A percentile compares a stretch with the other conserved stretches of the same genome.
These are phyloP conservation scores for Tubosaeta sp. DNA, from an alignment of 768 basidiomycete species.

Conservation along the genomic window DNA sequence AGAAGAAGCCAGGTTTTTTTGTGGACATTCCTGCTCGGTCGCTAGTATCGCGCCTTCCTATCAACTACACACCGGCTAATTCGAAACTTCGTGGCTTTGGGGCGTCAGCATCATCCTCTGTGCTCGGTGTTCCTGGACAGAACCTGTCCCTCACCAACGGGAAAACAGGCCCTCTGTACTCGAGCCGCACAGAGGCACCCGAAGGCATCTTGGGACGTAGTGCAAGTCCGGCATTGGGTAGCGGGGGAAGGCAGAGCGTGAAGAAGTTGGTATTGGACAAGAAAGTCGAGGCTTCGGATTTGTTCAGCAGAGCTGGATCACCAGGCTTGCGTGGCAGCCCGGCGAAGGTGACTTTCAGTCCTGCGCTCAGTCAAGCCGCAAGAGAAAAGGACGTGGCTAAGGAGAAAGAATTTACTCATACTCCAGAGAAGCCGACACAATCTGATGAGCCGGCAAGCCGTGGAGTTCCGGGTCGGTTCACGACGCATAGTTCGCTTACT, in stretches of 20 bases:
- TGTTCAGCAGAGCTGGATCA: slow-evolving; percentile 51
- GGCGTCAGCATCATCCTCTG: slow-evolving; percentile 38
- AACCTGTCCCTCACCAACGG: slow-evolving; percentile 49
- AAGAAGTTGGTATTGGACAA: slow-evolving; percentile 92
- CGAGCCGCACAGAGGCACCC: slow-evolving; percentile 50
- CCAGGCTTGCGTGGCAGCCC: slow-evolving; percentile 29
- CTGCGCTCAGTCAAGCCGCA: slow-evolving; percentile 68
- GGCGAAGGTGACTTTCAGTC: slow-evolving; percentile 65
- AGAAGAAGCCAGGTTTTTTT: slow-evolving; percentile 76
- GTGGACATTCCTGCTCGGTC: slow-evolving; percentile 73
- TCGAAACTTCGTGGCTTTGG: slow-evolving; percentile 70
- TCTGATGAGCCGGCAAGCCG: slow-evolving; percentile 36
- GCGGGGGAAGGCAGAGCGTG: slow-evolving; percentile 72
- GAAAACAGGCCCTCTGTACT: slow-evolving; percentile 51
- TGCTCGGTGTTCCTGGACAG: slow-evolving; percentile 28
- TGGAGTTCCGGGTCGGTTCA: slow-evolving; percentile 39
- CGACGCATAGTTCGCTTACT: slow-evolving; percentile 32
- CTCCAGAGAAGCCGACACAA: slow-evolving; percentile 13
- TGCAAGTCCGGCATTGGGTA: slow-evolving; percentile 62
- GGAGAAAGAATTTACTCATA: slow-evolving; percentile 31
- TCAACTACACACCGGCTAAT: slow-evolving; percentile 59
- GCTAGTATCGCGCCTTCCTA: slow-evolving; percentile 58
- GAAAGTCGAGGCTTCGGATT: slow-evolving; percentile 68
- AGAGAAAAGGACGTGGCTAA: slow-evolving; percentile 64
- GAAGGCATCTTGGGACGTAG: slow-evolving; percentile 59